Evolutionary conservation across 1,139 yeast species (phyloP).

Genomic region (Geotrichum siamense): DNA sequence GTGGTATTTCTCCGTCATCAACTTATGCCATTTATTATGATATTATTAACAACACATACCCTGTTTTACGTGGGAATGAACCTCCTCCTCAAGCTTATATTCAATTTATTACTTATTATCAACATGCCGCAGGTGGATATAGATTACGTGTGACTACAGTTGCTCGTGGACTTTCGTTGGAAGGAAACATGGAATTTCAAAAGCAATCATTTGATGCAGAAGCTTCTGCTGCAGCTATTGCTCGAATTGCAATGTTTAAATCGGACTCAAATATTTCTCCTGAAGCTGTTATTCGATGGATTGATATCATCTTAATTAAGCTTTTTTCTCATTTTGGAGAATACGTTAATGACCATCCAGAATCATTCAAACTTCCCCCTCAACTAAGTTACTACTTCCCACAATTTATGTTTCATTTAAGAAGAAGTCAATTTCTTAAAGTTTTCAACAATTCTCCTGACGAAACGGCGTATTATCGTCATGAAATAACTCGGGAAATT

Average conservation of each 20-base stretch:
- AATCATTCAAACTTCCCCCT: constrained; percentile 62
- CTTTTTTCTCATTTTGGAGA: constrained; percentile 73
- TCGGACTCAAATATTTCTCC: constrained; percentile 49
- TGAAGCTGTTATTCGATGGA: constrained; percentile 69
- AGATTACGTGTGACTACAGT: constrained; percentile 89
- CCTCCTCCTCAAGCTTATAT: constrained; percentile 64
- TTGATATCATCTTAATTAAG: constrained; percentile 67
- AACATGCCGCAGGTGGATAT: constrained; percentile 52
- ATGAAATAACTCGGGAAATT: constrained; percentile 62
- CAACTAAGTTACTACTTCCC: constrained; percentile 69
- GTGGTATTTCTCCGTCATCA: constrained; percentile 79
- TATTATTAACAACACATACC: constrained; percentile 37
- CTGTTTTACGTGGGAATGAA: constrained; percentile 65
- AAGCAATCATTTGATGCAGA: constrained; percentile 71
- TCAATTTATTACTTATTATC: constrained; percentile 74
- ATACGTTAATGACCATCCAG: constrained; percentile 57
- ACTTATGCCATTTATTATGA: constrained; percentile 87
- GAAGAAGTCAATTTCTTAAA: constrained; percentile 62
- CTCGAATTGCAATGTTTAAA: constrained; percentile 86
- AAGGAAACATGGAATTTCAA: constrained; percentile 44
- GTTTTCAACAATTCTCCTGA: constrained; percentile 76
- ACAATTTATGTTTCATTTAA: constrained; percentile 64
- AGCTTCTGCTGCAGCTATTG: constrained; percentile 95
- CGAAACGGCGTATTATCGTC: constrained; percentile 66
- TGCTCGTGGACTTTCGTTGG: constrained; percentile 50